Conservation (phyloP, 768 basidiomycete species). For the Crucibulum laeve region DNA sequence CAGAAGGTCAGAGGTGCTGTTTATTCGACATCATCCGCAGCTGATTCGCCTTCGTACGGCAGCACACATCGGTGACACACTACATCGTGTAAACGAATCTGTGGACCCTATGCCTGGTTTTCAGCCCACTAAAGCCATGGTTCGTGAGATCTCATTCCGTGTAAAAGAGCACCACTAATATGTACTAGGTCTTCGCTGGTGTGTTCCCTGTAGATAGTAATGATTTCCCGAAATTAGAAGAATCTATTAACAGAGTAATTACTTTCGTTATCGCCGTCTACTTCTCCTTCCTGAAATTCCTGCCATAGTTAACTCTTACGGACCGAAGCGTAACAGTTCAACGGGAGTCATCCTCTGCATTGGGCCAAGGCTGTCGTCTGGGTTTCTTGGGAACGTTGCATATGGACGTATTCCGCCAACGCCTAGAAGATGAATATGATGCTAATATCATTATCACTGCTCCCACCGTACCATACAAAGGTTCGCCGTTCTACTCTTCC, state of each 20-base stretch:
- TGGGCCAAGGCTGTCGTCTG: slow-evolving; percentile 92
- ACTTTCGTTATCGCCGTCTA: slow-evolving; percentile 4
- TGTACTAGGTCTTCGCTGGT: slow-evolving; percentile 81
- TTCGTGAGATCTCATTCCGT: slow-evolving; percentile 19
- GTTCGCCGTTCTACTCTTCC: slow-evolving; percentile 29
- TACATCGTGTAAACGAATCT: slow-evolving; percentile 66
- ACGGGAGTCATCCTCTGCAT: slow-evolving; percentile 87
- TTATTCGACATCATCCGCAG: not conserved
- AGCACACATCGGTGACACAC: slow-evolving; percentile 95
- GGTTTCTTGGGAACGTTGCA: slow-evolving; percentile 96
- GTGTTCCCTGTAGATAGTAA: slow-evolving; percentile 89
- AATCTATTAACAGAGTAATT: slow-evolving; percentile 85
- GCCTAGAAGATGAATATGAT: slow-evolving; percentile 95
- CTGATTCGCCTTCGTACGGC: not conserved
- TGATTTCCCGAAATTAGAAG: slow-evolving; percentile 92
- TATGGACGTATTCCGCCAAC: slow-evolving; percentile 94
- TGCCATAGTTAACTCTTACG: slow-evolving; percentile 66
- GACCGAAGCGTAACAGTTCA: slow-evolving; percentile 89
- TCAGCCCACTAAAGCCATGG: slow-evolving; percentile 93
- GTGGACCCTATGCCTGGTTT: slow-evolving; percentile 90
- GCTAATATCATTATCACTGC: slow-evolving; percentile 94
- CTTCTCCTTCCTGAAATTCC: slow-evolving; percentile 8
- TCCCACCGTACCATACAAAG: slow-evolving; percentile 91
- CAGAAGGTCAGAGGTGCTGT: slow-evolving; percentile 59
- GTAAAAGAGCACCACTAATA: not conserved